Base-by-base conservation (phyloP, 805 yeast species). In the Lipomyces sp. region DNA sequence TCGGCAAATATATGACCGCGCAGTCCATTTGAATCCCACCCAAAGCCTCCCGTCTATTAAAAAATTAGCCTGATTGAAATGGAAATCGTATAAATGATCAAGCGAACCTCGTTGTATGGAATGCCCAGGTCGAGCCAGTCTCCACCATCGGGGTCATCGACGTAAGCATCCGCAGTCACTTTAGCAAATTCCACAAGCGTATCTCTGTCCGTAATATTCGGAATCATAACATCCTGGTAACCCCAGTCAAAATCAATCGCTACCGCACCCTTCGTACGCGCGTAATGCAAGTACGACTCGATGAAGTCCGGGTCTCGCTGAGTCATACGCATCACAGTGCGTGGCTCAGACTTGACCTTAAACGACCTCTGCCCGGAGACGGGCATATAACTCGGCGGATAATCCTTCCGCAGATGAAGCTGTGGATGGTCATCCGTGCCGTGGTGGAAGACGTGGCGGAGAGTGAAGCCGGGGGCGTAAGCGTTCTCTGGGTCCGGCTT, bases 141-240 rank as follows among this genome's bases (percentile, higher is more conserved):
- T 43, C 88, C 90, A 23, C 82, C 78, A 23, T 70, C 70, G 3
- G 98, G 98, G 33, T 79, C 70, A 39, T 78, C 76, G 3, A 89
- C 96, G 64, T 91, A 93, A 2, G 98, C 97, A 66, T 91, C 86
- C 1, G 96, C 86, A 0, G 96, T 81, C 80, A 91, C 84, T 48
- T 82, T 68, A 0, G 98, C 98, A 40, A 91, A 69, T 1, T 85
- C 71, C 3, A 90, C 72, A 3, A 91, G 66, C 0, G 96, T 86
- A 36, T 80, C 81, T 44, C 77, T 77, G 67, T 91, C 96, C 1
- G 81, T 71, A 10, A 91, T 70, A 59, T 93, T 79, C 0, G 98
- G 98, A 1, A 84, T 76, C 1, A 72, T 16, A 26, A 57, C 44
- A 13, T 36, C 47, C n/a, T 49, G 29, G 10, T 49, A 29, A 8